phyloP scores from a whole-genome alignment of 2,329 filamentous ascomycete genomes.

The Penicillium sp. region DNA sequence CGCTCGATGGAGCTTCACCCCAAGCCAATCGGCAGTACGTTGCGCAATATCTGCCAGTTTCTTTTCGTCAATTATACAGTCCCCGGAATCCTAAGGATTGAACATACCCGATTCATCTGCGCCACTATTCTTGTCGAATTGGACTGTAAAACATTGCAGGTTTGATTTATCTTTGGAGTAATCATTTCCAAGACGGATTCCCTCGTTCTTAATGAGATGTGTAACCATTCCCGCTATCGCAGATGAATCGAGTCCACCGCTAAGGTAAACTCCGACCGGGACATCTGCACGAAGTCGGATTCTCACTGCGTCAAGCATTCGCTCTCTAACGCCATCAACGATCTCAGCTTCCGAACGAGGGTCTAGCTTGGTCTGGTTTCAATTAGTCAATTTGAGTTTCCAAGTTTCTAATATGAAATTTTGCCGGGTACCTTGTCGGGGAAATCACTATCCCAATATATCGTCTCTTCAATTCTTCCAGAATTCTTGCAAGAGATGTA shows the following conservation, averaged over 20 bases:
- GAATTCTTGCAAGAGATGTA: not conserved
- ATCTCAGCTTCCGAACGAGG: not conserved
- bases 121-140: not conserved
- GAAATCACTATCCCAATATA: not conserved
- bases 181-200: not conserved
- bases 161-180: not conserved
- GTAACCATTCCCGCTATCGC: not conserved
- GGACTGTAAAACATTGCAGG: not conserved
- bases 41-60: not conserved
- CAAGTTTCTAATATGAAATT: too few species aligned
- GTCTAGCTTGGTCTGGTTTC: not conserved
- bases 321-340: not conserved
- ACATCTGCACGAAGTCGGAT: not conserved
- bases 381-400: not conserved
- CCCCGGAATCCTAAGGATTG: not conserved
- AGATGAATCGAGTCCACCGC: not conserved
- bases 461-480: not conserved
- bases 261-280: not conserved
- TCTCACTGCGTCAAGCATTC: not conserved
- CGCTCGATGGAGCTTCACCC: not conserved
- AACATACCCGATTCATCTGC: not conserved
- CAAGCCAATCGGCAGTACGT: not conserved
- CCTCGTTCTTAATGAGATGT: not conserved
- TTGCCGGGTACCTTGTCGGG: not conserved
- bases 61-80: not conserved